Evolutionary conservation across 331 rosid genomes (phyloP).

Genomic region (Dryas integrifolia): DNA sequence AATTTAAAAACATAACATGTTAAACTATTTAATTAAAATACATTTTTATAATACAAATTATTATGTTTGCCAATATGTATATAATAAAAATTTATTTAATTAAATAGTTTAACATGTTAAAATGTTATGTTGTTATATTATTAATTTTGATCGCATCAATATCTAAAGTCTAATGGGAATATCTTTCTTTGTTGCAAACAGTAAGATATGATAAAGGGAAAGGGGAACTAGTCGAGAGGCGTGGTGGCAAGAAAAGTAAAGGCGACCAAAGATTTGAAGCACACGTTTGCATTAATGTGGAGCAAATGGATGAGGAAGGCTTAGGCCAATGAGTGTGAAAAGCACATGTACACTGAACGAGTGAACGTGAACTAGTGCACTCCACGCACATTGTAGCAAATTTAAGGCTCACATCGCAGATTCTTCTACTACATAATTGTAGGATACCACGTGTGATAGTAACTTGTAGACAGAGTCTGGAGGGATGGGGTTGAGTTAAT

Average conservation of each 20-base stretch:
- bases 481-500: neutral
- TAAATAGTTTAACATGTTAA: too few relatives aligned
- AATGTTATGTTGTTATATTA: too few relatives aligned
- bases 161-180: too few relatives aligned
- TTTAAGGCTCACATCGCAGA: neutral
- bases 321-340: neutral
- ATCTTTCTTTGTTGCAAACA: too few relatives aligned
- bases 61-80: too few relatives aligned
- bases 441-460: neutral
- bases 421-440: neutral
- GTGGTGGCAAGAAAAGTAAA: conserved; percentile 16
- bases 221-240: neutral
- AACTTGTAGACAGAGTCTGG: neutral
- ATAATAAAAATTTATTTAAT: too few relatives aligned
- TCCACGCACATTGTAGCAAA: neutral
- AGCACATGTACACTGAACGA: neutral
- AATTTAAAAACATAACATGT: too few relatives aligned
- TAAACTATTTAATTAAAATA: too few relatives aligned
- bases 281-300: conserved; percentile 10
- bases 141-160: too few relatives aligned
- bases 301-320: neutral
- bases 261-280: neutral
- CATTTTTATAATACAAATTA: too few relatives aligned
- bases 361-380: neutral
- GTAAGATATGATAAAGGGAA: too few relatives aligned